phyloP scores from a whole-genome alignment of 225 moss, liverwort and hornwort genomes.

The Lunularia cruciata region DNA sequence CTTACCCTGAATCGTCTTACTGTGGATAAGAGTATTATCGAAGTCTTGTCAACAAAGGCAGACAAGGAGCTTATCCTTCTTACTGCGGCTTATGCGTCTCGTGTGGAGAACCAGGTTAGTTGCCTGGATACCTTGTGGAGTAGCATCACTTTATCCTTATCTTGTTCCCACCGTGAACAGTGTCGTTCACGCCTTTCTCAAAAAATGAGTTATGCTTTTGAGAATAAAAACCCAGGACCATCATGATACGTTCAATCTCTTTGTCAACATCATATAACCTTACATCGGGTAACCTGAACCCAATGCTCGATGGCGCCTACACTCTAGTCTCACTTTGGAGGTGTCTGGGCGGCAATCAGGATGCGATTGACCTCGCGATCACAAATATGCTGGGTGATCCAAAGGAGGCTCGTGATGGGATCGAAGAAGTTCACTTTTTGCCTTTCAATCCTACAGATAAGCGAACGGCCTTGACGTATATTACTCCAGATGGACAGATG shows the following conservation, averaged over 20 bases:
- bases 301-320: background rate
- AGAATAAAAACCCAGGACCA: background rate
- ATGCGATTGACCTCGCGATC: conserved; percentile 74
- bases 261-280: too few relatives aligned
- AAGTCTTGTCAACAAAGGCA: conserved; percentile 46
- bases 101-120: conserved; percentile 58
- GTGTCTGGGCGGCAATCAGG: conserved; percentile 33
- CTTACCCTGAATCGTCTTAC: conserved; percentile 73
- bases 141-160: background rate
- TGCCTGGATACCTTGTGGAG: background rate
- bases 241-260: conserved; percentile 15
- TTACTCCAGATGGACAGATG: conserved; percentile 55
- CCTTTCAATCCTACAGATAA: conserved; percentile 71
- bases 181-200: background rate
- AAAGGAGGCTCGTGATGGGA: conserved; percentile 58
- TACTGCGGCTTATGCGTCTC: conserved; percentile 55
- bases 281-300: too few relatives aligned
- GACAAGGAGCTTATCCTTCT: conserved; percentile 53
- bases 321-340: conserved; percentile 2
- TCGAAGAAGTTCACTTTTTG: conserved; percentile 61
- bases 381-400: conserved; percentile 55
- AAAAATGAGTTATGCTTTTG: background rate
- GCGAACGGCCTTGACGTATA: conserved; percentile 56
- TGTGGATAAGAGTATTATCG: conserved; percentile 64
- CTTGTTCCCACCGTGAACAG: background rate